These are phyloP conservation scores for Lasiosphaeriaceae sp. DNA, from an alignment of 495 filamentous ascomycete genomes.

Conservation along the genomic window DNA sequence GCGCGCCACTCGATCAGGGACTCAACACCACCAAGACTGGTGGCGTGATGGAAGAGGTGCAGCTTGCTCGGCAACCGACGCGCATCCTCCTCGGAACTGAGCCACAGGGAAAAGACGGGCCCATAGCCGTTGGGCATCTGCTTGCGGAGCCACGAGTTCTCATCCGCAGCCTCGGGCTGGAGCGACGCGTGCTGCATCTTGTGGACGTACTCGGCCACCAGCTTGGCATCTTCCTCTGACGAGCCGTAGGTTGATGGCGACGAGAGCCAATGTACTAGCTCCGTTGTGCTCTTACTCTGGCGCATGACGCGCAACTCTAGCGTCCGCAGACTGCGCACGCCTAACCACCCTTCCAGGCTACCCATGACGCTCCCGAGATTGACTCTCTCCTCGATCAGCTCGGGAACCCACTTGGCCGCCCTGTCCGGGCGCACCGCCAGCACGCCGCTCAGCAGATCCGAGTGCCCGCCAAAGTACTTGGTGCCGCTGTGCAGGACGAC, in stretches of 20 bases:
- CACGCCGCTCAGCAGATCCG: conserved; percentile 84
- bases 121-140: conserved; percentile 95
- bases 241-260: conserved; percentile 18
- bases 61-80: conserved; percentile 70
- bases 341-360: conserved; percentile 87
- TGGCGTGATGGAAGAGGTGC: conserved; percentile 87
- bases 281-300: conserved; percentile 64
- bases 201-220: conserved; percentile 50
- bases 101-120: conserved; percentile 75
- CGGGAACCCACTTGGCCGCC: conserved; percentile 47
- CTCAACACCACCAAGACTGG: conserved; percentile 89
- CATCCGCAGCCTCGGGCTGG: conserved; percentile 56
- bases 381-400: conserved; percentile 61
- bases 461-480: conserved; percentile 95
- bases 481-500: conserved; percentile 86
- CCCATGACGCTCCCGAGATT: conserved; percentile 86
- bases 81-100: conserved; percentile 59
- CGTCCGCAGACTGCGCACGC: conserved; percentile 78
- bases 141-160: conserved; percentile 65
- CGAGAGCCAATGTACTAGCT: conserved; percentile 66
- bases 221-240: conserved; percentile 32
- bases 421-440: conserved; percentile 54
- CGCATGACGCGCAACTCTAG: conserved; percentile 75
- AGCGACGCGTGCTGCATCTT: conserved; percentile 72
- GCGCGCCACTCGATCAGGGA: conserved; percentile 85